Base-by-base conservation (phyloP, 2,329 filamentous ascomycete genomes). In the Botrytis fragariae region DNA sequence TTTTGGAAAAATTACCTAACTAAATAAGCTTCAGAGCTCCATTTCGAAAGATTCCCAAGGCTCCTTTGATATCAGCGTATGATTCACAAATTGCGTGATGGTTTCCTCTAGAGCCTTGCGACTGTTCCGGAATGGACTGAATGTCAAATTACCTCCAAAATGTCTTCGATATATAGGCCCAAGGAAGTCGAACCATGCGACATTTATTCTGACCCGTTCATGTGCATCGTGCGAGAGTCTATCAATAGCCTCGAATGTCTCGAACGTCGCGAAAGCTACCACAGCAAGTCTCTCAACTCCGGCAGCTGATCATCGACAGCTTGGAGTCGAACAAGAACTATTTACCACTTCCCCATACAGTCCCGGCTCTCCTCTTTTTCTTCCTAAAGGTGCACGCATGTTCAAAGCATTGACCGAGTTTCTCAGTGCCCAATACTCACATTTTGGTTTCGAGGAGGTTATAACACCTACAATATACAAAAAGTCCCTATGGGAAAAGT, bases 381-480 rank as follows among this genome's bases (percentile, higher is more conserved):
- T 95, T 9, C 94, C 94, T 35, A 91, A 93, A 80, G 94, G 94
- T 76, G 87, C 94, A 0, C 90, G 90, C 73, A 89, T 97, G 77
- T 94, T 97, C 84, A 95, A 96, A 80, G 92, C 93, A 72, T 88
- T 97, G 35, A 89, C 94, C 74, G 87, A 91, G 61, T 97, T 96
- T 80, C 86, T 97, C 72, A 92, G 94, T 76, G 90, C 91, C 74
- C 93, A 97, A 80, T 97, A 97, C 80, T 88, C 91, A 39, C 88
- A 90, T 76, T 96, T 95, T 82, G 94, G 94, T 74, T 97, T 95
- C 81, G 88, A 94, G 77, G 94, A 97, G 81, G 94, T 97, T 76
- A 90, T 97, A 78, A 96, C 93, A 12, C 94, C 94, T 2, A 96
- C 91, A 67, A 96, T 97, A 80, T 97, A 96, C 85, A 97, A 97